Evolutionary conservation across 495 filamentous ascomycete genomes (phyloP), one percentile per base, ranked within the genome.

Genomic region (Penicillium ucsense): DNA sequence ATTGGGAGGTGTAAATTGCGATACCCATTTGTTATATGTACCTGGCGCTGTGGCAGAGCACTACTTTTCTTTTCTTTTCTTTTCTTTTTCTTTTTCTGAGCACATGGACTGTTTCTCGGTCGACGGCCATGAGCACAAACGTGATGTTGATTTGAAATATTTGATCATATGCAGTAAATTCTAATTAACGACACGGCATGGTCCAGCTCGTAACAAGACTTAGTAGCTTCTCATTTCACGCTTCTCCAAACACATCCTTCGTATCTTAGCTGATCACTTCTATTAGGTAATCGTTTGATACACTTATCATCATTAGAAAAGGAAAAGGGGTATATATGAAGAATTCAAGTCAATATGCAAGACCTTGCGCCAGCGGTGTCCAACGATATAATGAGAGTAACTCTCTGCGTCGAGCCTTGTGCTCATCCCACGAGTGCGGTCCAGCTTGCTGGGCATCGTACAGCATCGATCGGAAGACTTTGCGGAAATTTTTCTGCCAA

Each of bases 401-500:
- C 30, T 56, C 53, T 46, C 53, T 52, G 2, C 53, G 53, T 11
- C 53, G 49, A 9, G 53, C 53, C 42, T 55, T 55, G n/a, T 55
- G 49, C 27, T 55, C 53, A 41, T 55, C 53, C 53, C 53, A 55
- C 8, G 49, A 48, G 20, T 55, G 53, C 43, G 53, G 53, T 12
- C 49, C 53, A 43, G 46, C 38, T 28, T 48, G 53, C 37, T 55
- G 53, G 9, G 48, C 53, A 29, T 55, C 53, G 46, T 55, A 55
- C 5, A 55, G 27, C 53, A 55, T 55, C 0, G 53, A 55, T 28
- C 53, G 36, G 46, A 55, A 55, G 0, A 55, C 53, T n/a, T 46
- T 55, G 4, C 52, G 44, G 20, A 55, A 55, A 35, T 55, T 55
- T 55, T 55, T 55, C 52, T 55, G n/a, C n/a, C n/a, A 32, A 30